These are phyloP conservation scores for Malus asiatica DNA, from an alignment of 306 rosid genomes.

Conservation along the genomic window DNA sequence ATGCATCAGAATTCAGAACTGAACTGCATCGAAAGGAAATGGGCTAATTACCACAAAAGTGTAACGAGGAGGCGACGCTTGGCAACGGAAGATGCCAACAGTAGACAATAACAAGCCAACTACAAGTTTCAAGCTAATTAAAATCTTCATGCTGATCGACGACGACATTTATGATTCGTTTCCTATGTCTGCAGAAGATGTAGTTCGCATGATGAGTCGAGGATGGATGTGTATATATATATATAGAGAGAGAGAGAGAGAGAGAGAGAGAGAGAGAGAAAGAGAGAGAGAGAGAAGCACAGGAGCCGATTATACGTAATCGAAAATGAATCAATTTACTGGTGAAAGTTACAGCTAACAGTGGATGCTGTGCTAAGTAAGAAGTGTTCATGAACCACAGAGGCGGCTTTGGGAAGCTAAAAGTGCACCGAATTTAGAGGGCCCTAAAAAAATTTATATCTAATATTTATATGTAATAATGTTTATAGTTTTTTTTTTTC, in stretches of 20 bases:
- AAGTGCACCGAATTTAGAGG: no score
- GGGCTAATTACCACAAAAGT: conserved; percentile 14
- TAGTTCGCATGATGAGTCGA: not conserved
- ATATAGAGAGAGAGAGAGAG: no score
- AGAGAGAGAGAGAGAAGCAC: no score
- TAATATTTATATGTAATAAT: no score
- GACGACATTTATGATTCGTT: not conserved
- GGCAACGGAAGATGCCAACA: conserved; percentile 17
- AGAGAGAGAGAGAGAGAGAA: no score
- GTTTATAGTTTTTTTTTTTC: no score
- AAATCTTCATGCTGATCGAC: not conserved
- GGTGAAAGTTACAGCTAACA: not conserved
- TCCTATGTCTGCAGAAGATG: not conserved
- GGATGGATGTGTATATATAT: not conserved
- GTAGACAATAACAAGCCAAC: not conserved
- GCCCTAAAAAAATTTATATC: no score
- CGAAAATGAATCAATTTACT: not conserved
- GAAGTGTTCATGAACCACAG: no score
- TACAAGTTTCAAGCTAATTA: not conserved
- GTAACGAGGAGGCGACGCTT: conserved; percentile 15
- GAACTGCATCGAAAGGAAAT: not conserved
- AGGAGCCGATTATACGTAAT: no score
- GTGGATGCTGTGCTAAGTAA: no score
- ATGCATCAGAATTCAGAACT: no score
- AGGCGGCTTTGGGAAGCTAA: no score